phyloP scores from a whole-genome alignment of 2,329 filamentous ascomycete species.

The Diaporthe ilicicola region DNA sequence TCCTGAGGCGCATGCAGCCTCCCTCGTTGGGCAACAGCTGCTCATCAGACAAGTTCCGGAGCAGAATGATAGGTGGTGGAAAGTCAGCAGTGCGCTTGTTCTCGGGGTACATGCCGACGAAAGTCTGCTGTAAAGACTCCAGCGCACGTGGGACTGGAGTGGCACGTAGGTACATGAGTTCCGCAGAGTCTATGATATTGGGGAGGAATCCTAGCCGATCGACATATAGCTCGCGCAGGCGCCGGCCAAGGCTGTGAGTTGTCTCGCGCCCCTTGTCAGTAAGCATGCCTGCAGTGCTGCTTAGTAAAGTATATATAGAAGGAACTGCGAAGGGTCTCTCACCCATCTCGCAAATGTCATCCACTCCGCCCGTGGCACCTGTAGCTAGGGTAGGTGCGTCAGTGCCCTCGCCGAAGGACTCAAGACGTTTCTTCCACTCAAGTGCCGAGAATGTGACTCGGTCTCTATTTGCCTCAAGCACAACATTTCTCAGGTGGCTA shows the following conservation, averaged over 20 bases:
- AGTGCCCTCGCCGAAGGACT: slow-evolving; percentile 75
- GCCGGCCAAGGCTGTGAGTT: slow-evolving; percentile 72
- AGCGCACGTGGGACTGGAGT: slow-evolving; percentile 80
- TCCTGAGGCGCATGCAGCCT: slow-evolving; percentile 76
- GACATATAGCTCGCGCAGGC: slow-evolving; percentile 77
- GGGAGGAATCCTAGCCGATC: slow-evolving; percentile 79
- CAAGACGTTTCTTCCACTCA: slow-evolving; percentile 77
- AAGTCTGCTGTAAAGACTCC: slow-evolving; percentile 79
- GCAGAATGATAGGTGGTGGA: slow-evolving; percentile 71
- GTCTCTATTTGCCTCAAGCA: slow-evolving; percentile 53
- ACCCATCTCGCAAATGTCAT: slow-evolving; percentile 79
- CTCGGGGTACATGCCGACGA: slow-evolving; percentile 77
- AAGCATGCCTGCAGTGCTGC: slow-evolving; percentile 62
- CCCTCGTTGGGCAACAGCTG: slow-evolving; percentile 82
- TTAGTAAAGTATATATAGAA: background rate
- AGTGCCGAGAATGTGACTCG: slow-evolving; percentile 53
- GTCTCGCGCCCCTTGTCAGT: slow-evolving; percentile 79
- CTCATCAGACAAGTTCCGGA: slow-evolving; percentile 73
- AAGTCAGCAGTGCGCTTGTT: slow-evolving; percentile 54
- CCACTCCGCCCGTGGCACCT: slow-evolving; percentile 74
- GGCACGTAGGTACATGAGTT: slow-evolving; percentile 76
- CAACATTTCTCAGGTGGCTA: slow-evolving; percentile 68
- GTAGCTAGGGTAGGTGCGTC: slow-evolving; percentile 75
- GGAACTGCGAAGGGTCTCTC: background rate
- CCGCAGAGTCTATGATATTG: slow-evolving; percentile 55